Evolutionary conservation across 371 early-diverging fungal species (phyloP).

Genomic region (Mucor piriformis): DNA sequence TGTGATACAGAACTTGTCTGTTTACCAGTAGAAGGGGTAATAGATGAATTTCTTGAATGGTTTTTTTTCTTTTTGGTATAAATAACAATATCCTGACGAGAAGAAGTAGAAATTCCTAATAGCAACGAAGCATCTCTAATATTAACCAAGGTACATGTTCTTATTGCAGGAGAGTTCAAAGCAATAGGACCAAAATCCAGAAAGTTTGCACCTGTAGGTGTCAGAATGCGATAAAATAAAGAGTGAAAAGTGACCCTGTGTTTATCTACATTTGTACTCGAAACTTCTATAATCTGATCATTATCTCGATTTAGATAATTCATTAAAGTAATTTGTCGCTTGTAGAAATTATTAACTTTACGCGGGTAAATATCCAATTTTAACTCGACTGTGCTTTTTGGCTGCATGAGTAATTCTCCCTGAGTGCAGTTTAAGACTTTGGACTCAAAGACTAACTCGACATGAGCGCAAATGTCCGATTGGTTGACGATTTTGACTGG

Average conservation of each 20-base stretch:
- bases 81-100: slow-evolving; percentile 67
- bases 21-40: not conserved
- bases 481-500: slow-evolving; percentile 81
- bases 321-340: slow-evolving; percentile 91
- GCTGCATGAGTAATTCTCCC: slow-evolving; percentile 81
- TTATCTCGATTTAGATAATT: slow-evolving; percentile 88
- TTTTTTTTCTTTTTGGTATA: slow-evolving; percentile 43
- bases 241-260: slow-evolving; percentile 95
- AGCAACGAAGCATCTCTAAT: slow-evolving; percentile 61
- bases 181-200: slow-evolving; percentile 89
- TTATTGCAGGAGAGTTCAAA: slow-evolving; percentile 77
- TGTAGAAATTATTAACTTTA: slow-evolving; percentile 93
- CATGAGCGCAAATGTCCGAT: slow-evolving; percentile 84
- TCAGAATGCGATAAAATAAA: slow-evolving; percentile 89
- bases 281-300: slow-evolving; percentile 88
- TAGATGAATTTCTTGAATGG: slow-evolving; percentile 2
- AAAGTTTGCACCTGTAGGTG: slow-evolving; percentile 86
- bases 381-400: slow-evolving; percentile 77
- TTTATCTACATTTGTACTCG: slow-evolving; percentile 93
- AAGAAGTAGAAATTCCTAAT: slow-evolving; percentile 64
- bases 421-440: slow-evolving; percentile 88
- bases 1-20: not conserved
- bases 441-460: slow-evolving; percentile 87
- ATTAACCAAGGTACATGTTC: slow-evolving; percentile 85
- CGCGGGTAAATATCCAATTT: slow-evolving; percentile 95